Conservation (phyloP, 352 stramenopile species). For the Pythium insidiosum region DNA sequence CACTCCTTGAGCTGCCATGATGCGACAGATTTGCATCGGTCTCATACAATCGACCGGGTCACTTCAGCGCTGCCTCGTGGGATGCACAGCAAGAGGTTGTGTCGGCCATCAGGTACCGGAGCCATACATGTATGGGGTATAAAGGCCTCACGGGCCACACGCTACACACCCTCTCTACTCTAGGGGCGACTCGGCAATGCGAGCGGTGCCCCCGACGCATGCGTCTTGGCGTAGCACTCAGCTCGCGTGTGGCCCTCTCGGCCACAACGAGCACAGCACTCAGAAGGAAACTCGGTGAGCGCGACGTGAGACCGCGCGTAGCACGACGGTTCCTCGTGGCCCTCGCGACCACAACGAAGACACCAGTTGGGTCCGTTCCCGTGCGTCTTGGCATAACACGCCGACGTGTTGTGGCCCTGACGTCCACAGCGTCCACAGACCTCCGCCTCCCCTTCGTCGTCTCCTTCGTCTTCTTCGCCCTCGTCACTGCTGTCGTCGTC, state of each 20-base stretch:
- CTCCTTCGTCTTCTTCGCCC: constrained; percentile 2
- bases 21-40: too few species aligned
- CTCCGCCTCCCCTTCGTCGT: constrained; percentile 1
- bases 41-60: too few species aligned
- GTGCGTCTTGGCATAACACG: constrained; percentile 13
- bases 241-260: constrained; percentile 4
- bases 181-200: too few species aligned
- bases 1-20: too few species aligned
- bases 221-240: constrained; percentile 7
- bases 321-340: constrained; percentile 7
- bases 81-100: too few species aligned
- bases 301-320: constrained; percentile 8
- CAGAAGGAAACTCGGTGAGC: constrained; percentile 2
- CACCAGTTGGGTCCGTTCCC: constrained; percentile 6
- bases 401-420: constrained; percentile 4
- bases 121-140: too few species aligned
- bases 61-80: too few species aligned
- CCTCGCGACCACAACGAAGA: constrained; percentile 10
- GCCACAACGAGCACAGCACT: constrained; percentile 7
- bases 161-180: too few species aligned
- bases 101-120: too few species aligned
- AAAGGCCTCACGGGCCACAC: too few species aligned
- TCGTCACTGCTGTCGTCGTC: constrained; percentile 2
- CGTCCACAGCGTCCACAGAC: constrained; percentile 8
- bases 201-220: constrained; percentile 3